Conservation (phyloP, 306 rosid genomes). For the Glycine latifolia region DNA sequence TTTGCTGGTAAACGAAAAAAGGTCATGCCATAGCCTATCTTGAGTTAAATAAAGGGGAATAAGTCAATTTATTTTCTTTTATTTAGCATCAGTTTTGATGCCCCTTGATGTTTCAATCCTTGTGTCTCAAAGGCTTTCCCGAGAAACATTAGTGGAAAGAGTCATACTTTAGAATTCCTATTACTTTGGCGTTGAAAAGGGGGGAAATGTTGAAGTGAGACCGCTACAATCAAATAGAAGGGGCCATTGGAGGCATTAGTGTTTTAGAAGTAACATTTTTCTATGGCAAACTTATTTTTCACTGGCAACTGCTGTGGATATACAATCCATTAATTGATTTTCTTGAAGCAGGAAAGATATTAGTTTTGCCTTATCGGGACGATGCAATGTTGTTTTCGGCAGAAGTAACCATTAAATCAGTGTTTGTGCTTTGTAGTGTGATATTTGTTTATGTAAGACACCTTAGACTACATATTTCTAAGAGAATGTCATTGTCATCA, state of each 20-base stretch:
- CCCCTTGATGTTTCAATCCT: no score
- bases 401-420: background rate
- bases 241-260: background rate
- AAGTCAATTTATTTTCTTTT: slow-evolving; percentile 27
- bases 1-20: slow-evolving; percentile 50
- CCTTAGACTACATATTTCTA: background rate
- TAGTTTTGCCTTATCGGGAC: slow-evolving; percentile 4
- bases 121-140: no score
- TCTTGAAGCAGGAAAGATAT: slow-evolving; percentile 19
- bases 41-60: slow-evolving; percentile 40
- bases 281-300: slow-evolving; percentile 25
- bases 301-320: background rate
- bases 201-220: background rate
- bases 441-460: background rate
- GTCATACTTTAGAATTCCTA: background rate
- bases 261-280: slow-evolving; percentile 14
- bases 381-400: background rate
- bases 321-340: slow-evolving; percentile 23
- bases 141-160: no score
- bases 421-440: background rate
- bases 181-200: background rate
- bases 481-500: background rate
- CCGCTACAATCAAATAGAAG: background rate
- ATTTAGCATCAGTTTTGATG: no score
- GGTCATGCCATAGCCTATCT: slow-evolving; percentile 40